These are phyloP conservation scores for Phylloporus sp. DNA, from an alignment of 1,284 basidiomycete species.

Conservation along the genomic window DNA sequence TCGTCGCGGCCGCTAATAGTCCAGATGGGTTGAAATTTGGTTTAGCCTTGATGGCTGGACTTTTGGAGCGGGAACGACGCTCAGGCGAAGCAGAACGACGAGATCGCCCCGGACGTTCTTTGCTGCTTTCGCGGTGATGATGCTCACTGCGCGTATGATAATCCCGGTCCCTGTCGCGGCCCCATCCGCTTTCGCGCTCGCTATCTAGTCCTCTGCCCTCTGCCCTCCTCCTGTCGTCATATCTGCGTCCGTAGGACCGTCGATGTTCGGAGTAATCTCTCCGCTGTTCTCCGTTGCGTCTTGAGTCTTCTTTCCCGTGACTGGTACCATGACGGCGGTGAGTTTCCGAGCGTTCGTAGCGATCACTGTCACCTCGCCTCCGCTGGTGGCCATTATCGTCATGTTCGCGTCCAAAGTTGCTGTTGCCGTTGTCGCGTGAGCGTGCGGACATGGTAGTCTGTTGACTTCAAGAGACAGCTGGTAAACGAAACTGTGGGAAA, in stretches of 20 bases:
- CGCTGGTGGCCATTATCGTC: slow-evolving; percentile 11
- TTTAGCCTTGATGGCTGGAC: slow-evolving; percentile 63
- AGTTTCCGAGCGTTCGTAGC: slow-evolving; percentile 6
- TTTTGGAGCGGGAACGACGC: slow-evolving; percentile 40
- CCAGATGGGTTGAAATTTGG: slow-evolving; percentile 92
- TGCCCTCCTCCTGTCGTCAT: slow-evolving; percentile 36
- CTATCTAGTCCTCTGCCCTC: slow-evolving; percentile 36
- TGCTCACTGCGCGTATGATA: slow-evolving; percentile 40
- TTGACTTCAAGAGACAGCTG: background rate
- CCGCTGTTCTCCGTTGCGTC: slow-evolving; percentile 47
- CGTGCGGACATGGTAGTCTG: background rate
- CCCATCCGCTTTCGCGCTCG: slow-evolving; percentile 22
- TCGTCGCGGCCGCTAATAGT: slow-evolving; percentile 93
- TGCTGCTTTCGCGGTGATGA: slow-evolving; percentile 25
- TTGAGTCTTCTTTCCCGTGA: slow-evolving; percentile 13
- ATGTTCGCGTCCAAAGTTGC: slow-evolving; percentile 13
- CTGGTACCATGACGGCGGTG: slow-evolving; percentile 13
- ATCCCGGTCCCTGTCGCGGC: slow-evolving; percentile 46
- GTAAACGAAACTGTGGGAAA: slow-evolving; percentile 24
- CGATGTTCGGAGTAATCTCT: slow-evolving; percentile 26
- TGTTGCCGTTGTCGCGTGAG: slow-evolving; percentile 21
- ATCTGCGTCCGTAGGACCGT: slow-evolving; percentile 22
- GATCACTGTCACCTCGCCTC: slow-evolving; percentile 12
- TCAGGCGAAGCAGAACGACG: slow-evolving; percentile 62
- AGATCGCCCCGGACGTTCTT: slow-evolving; percentile 41